A percentile compares a stretch with the other conserved stretches of the same genome.
phyloP scores from a whole-genome alignment of 2,329 filamentous ascomycete genomes.

The Ceratocystiopsis minuta region DNA sequence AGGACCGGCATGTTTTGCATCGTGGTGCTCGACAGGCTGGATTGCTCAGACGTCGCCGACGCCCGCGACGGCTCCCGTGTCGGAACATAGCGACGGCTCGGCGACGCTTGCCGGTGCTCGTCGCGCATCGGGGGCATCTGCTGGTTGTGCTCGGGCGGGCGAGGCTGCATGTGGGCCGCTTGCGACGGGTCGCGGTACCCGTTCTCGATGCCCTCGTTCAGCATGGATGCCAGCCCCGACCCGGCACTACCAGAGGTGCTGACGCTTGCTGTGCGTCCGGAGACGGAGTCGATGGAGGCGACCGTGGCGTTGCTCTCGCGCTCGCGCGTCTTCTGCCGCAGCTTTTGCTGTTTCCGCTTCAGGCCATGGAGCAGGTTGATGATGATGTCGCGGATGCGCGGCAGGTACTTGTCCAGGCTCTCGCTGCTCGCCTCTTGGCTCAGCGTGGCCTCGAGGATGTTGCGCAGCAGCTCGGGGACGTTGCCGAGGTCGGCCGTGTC shows the following conservation, averaged over 20 bases:
- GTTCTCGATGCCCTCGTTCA: constrained; percentile 41
- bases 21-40: constrained; percentile 53
- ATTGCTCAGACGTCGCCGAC: constrained; percentile 39
- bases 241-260: constrained; percentile 40
- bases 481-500: constrained; percentile 89
- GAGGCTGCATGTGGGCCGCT: not conserved
- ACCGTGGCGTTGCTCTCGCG: constrained; percentile 43
- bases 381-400: constrained; percentile 92
- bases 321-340: constrained; percentile 45
- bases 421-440: constrained; percentile 91
- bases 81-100: constrained; percentile 27
- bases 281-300: constrained; percentile 6
- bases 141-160: constrained; percentile 14
- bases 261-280: constrained; percentile 29
- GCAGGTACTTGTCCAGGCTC: constrained; percentile 84
- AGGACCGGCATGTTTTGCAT: constrained; percentile 62
- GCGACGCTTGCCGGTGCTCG: constrained; percentile 23
- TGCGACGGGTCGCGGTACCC: constrained; percentile 23
- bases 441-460: constrained; percentile 85
- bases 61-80: constrained; percentile 33
- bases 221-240: constrained; percentile 37
- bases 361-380: constrained; percentile 91
- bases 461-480: constrained; percentile 76
- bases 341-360: constrained; percentile 88
- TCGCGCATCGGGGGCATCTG: constrained; percentile 11